Conservation (phyloP, 768 basidiomycete species). For the Suillus discolor region DNA sequence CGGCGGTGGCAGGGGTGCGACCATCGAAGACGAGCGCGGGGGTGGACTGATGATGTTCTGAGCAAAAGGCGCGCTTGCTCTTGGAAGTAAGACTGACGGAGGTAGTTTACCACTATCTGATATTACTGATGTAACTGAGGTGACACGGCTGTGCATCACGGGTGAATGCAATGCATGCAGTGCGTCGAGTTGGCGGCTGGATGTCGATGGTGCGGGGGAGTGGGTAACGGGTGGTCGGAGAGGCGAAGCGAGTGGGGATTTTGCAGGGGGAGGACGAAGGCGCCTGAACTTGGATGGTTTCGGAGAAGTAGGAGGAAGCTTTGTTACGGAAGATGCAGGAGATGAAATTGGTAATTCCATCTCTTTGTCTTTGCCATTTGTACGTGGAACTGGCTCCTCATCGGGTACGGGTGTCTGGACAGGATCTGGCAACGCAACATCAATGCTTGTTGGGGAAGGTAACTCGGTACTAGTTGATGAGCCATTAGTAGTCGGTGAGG, state of each 20-base stretch:
- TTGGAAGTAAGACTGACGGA: neutral
- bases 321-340: slow-evolving; percentile 13
- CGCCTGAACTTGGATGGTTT: slow-evolving; percentile 54
- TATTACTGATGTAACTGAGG: slow-evolving; percentile 31
- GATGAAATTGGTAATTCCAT: slow-evolving; percentile 7
- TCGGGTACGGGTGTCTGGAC: neutral
- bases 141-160: slow-evolving; percentile 27
- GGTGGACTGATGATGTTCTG: slow-evolving; percentile 13
- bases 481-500: slow-evolving; percentile 12
- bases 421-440: slow-evolving; percentile 4
- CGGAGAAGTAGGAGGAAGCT: slow-evolving; percentile 9
- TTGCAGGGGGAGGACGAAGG: slow-evolving; percentile 29
- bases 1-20: slow-evolving; percentile 17
- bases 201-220: slow-evolving; percentile 21
- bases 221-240: slow-evolving; percentile 32
- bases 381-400: slow-evolving; percentile 8
- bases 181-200: slow-evolving; percentile 30
- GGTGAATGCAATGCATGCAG: slow-evolving; percentile 33
- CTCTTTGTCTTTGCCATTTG: slow-evolving; percentile 16
- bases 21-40: slow-evolving; percentile 12
- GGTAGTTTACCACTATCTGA: slow-evolving; percentile 1
- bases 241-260: slow-evolving; percentile 31
- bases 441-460: slow-evolving; percentile 3
- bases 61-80: neutral
- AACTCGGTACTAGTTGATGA: slow-evolving; percentile 6